A percentile compares a stretch with the other conserved stretches of the same genome.
Evolutionary conservation across 2,329 filamentous ascomycete species (phyloP).

Genomic region (Calonectria pteridis): DNA sequence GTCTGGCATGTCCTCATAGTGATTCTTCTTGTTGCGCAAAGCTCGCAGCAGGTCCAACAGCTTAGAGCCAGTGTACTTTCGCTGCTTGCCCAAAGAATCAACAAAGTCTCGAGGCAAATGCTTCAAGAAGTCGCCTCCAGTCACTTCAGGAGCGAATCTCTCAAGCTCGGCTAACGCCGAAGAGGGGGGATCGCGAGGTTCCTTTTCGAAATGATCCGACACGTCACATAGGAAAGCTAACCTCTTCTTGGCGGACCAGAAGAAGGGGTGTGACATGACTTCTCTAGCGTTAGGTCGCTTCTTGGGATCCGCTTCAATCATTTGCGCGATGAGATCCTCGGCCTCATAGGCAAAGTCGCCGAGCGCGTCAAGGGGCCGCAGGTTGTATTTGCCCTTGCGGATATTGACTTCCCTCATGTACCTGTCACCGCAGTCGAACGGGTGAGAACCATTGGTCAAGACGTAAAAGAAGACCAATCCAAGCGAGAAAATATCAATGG

Average conservation of each 20-base stretch:
- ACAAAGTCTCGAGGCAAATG: constrained; percentile 84
- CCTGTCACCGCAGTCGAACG: constrained; percentile 92
- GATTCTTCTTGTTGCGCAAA: constrained; percentile 94
- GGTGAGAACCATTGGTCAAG: constrained; percentile 91
- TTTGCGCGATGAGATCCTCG: constrained; percentile 85
- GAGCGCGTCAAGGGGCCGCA: constrained; percentile 78
- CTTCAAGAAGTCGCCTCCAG: constrained; percentile 81
- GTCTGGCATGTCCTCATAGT: constrained; percentile 96
- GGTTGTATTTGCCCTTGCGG: constrained; percentile 85
- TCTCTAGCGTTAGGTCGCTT: constrained; percentile 78
- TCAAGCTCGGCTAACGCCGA: constrained; percentile 72
- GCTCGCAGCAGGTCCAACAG: constrained; percentile 91
- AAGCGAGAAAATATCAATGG: constrained; percentile 97
- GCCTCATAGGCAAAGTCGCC: constrained; percentile 90
- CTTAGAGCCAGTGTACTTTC: constrained; percentile 89
- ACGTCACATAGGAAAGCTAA: constrained; percentile 95
- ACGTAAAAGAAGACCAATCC: constrained; percentile 99
- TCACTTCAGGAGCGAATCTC: constrained; percentile 63
- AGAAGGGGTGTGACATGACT: constrained; percentile 94
- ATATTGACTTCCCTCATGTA: constrained; percentile 99
- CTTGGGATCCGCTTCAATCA: constrained; percentile 72
- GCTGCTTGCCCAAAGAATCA: constrained; percentile 90
- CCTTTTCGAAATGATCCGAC: constrained; percentile 96
- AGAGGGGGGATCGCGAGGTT: constrained; percentile 86
- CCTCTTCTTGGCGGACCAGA: constrained; percentile 91